A percentile compares a stretch with the other conserved stretches of the same genome.
phyloP scores from a whole-genome alignment of 2,329 filamentous ascomycete species.

The Thelonectria blattea region DNA sequence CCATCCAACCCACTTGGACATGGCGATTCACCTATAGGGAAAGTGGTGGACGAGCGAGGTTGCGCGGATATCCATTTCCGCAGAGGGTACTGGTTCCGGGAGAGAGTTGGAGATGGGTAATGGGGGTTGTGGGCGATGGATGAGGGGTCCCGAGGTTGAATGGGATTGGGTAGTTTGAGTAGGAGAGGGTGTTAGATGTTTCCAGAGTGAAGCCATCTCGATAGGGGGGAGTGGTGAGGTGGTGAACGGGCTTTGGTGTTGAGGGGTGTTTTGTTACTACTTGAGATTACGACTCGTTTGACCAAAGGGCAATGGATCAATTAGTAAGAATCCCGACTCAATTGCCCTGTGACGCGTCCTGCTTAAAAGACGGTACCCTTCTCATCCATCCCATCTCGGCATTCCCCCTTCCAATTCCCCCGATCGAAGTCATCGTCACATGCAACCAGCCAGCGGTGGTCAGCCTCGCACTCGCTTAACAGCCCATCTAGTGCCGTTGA shows the following conservation, averaged over 20 bases:
- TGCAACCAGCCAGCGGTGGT: neutral
- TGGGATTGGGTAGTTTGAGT: neutral
- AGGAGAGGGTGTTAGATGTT: neutral
- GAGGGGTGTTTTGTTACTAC: neutral
- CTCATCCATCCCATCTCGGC: neutral
- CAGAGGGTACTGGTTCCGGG: neutral
- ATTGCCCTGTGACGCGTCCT: neutral
- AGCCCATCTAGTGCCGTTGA: neutral
- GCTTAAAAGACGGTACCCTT: neutral
- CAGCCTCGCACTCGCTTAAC: constrained; percentile 14
- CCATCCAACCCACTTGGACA: neutral
- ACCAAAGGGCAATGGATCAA: neutral
- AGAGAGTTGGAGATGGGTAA: neutral
- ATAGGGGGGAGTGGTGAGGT: neutral
- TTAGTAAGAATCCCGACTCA: neutral
- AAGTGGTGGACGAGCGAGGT: constrained; percentile 10
- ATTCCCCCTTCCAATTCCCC: neutral
- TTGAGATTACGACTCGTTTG: no score
- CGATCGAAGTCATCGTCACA: neutral
- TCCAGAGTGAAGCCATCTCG: neutral
- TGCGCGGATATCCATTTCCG: constrained; percentile 26
- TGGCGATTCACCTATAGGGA: neutral
- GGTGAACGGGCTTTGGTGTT: neutral
- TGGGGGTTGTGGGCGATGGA: neutral
- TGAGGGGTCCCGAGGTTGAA: constrained; percentile 6